Base-by-base conservation (phyloP, 1,139 yeast genomes). In the Pichia sp. region DNA sequence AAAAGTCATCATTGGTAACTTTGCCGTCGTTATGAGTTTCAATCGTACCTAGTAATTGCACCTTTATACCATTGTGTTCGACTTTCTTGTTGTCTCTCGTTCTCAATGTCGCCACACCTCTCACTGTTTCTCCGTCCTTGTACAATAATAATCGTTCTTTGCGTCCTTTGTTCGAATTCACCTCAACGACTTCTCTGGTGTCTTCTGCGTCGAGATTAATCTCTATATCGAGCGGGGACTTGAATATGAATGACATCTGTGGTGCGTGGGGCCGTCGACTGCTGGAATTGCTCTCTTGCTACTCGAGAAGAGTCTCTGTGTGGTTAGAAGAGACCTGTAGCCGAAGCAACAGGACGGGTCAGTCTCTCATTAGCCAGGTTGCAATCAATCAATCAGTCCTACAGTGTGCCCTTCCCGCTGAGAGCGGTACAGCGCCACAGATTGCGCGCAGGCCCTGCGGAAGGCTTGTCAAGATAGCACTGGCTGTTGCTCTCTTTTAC, bases 41-140 rank as follows among this genome's bases (percentile, higher is more conserved):
- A 57, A 93, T 90, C 11, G 88, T 73, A 1, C 99, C 99, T 41
- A 91, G 74, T 48, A 93, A 72, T 60, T 91, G 96, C 0, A 93
- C 95, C 59, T 85, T 88, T 42, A 93, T 79, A 8, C 99, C 99
- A 46, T 77, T 67, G 63, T 94, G 99, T 51, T 93, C 98, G n/a
- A 93, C 84, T 57, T 77, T 76, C 53, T 85, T 81, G 27, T 96
- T 96, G 58, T 93, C 98, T 53, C 85, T 81, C 3, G 96, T 90
- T 50, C 99, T 75, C 15, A 94, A 73, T 0, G 95, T 88, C 3
- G 90, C 95, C 18, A 76, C 69, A 1, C 99, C 99, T 55, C 84
- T 83, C 17, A 93, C 91, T 4, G 91, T 75, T 63, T 93, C 99
- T 12, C 97, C 97, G 62, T 91, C 97, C 56, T 82, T 80, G 62